Base-by-base conservation (phyloP, 208 protist genomes). In the Leishmania arabica region DNA sequence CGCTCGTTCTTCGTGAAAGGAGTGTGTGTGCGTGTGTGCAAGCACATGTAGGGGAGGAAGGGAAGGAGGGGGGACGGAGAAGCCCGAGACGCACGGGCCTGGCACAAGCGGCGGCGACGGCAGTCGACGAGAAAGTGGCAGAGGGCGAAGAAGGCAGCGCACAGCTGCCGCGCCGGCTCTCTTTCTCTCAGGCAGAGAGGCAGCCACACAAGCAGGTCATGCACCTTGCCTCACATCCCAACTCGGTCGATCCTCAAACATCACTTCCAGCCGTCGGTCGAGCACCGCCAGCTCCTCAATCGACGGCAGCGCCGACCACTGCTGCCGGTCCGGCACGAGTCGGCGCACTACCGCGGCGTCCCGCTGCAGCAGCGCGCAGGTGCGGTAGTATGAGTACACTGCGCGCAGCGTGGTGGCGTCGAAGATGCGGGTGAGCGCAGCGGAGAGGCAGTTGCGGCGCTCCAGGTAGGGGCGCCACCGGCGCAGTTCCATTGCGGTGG, bases 221-320 rank as follows among this genome's bases (percentile, higher is more conserved):
- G 27, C 15, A 31, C 31, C 5, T 8, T 21, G 62, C 45, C 45
- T 34, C 40, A 45, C 42, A 45, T 51, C 53, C 4, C 78, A 54
- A 71, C 53, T 51, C 66, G 31, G 19, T 42, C 27, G 3, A 9
- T 77, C 65, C 34, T 76, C 77, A 13, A 71, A 62, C 49, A 83
- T 5, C 0, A 78, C 78, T 42, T 91, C 84, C 24, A 97, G 82
- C 45, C 88, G 88, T 15, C 86, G 80, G 75, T 97, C 94, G 75
- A 97, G 82, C 66, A 93, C 90, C 34, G 93, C 90, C 81, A 97
- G 53, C 77, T 94, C 90, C 72, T 95, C 92, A 40, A 97, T 84
- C 37, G 88, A 21, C 40, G 94, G 94, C 51, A 97, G 84, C 75
- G 89, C 84, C 62, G 79, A n/a, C 92, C 94, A 97, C 71, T 79